Evolutionary conservation across 371 early-diverging fungal species (phyloP), one percentile per base, ranked within the genome.

Genomic region (Mucor piriformis): DNA sequence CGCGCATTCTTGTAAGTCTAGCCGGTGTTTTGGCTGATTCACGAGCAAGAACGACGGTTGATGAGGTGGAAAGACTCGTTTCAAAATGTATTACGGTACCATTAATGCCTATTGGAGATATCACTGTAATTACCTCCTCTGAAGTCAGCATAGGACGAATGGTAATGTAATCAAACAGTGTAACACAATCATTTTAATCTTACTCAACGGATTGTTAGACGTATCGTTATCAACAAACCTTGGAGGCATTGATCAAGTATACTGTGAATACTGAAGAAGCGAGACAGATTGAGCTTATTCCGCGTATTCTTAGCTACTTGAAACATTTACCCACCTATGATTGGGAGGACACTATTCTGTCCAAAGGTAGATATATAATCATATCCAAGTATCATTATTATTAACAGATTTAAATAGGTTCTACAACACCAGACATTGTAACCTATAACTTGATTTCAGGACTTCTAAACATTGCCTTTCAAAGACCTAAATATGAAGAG

Each of bases 1-100:
- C 84, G 56, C 83, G 81, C 49, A 86, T 86, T 63, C 72, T 86
- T 21, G 73, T 78, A 64, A 81, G 83, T 62, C 67, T 86, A 16
- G 83, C 85, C 20, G 71, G 73, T 49, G 80, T 80, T 21, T 70
- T 86, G 16, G 83, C 83, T 12, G 74, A 76, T 42, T 68, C 71
- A 5, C 63, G 66, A 57, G 66, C 78, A 12, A 73, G 70, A 53
- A 65, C 77, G 15, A 63, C 72, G 6, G 47, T 42, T 12, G 63
- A 64, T 24, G 79, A 77, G 57, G 57, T 74, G 32, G 71, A 69
- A 6, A 63, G 70, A 37, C 63, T 81, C 3, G 20, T 72, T 13
- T 59, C 69, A 3, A 72, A 72, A 61, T 76, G 81, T 46, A 73
- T 76, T 20, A 44, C 61, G 12, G 63, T 77, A 1, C 67, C 76